These are phyloP conservation scores for Apophysomyces ossiformis DNA, from an alignment of 371 early-diverging fungal species.

Conservation along the genomic window DNA sequence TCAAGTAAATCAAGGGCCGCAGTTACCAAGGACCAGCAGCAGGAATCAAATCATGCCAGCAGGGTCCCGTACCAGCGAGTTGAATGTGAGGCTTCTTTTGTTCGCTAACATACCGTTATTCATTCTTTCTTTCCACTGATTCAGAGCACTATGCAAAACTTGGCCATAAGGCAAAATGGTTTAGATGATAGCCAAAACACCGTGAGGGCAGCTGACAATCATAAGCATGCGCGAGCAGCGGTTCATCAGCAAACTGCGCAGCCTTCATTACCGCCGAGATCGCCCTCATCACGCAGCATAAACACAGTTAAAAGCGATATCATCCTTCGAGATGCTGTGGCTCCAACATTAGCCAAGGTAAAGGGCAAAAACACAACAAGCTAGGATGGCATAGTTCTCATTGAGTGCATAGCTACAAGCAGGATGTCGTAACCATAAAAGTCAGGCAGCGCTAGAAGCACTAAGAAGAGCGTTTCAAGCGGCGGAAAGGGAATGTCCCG, in stretches of 20 bases:
- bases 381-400: not conserved
- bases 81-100: constrained; percentile 24
- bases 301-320: constrained; percentile 35
- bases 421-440: constrained; percentile 51
- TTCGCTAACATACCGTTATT: too few species aligned
- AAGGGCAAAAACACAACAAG: constrained; percentile 16
- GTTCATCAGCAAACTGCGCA: constrained; percentile 24
- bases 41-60: constrained; percentile 29
- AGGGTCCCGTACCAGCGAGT: constrained; percentile 22
- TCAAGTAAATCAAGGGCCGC: constrained; percentile 14
- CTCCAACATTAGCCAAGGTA: constrained; percentile 48
- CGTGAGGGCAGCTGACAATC: constrained; percentile 34
- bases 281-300: constrained; percentile 41
- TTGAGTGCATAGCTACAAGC: constrained; percentile 44
- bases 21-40: constrained; percentile 22
- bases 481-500: constrained; percentile 68
- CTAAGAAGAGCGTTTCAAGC: constrained; percentile 63
- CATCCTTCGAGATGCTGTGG: constrained; percentile 34
- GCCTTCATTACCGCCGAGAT: constrained; percentile 32
- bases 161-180: constrained; percentile 13
- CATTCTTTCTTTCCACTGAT: not conserved
- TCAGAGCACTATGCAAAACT: constrained; percentile 15
- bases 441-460: constrained; percentile 59
- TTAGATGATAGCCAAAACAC: constrained; percentile 36
- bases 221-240: constrained; percentile 10